These are phyloP conservation scores for Candida xyloterini DNA, from an alignment of 805 yeast genomes.

Conservation along the genomic window DNA sequence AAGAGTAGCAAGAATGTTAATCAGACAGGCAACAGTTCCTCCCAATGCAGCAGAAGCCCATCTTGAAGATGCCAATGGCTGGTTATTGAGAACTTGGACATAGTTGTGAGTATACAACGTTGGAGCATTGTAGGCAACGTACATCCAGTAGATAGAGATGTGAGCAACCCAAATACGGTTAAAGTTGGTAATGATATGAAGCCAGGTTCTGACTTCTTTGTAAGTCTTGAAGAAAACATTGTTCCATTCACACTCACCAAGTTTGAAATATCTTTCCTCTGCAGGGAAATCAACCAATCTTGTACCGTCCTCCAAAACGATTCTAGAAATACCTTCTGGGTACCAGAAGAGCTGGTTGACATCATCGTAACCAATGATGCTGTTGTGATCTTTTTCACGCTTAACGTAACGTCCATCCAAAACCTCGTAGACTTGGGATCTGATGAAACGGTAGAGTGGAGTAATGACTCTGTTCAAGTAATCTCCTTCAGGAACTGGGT, in stretches of 20 bases:
- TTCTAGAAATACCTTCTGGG: slow-evolving; percentile 96
- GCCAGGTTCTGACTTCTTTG: slow-evolving; percentile 96
- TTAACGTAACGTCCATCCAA: slow-evolving; percentile 78
- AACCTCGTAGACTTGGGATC: slow-evolving; percentile 79
- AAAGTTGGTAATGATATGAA: slow-evolving; percentile 90
- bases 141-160: slow-evolving; percentile 89
- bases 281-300: slow-evolving; percentile 86
- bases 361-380: slow-evolving; percentile 91
- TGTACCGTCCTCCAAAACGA: slow-evolving; percentile 86
- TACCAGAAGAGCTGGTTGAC: slow-evolving; percentile 99
- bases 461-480: slow-evolving; percentile 89
- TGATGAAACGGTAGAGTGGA: slow-evolving; percentile 77
- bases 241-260: slow-evolving; percentile 92
- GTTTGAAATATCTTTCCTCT: slow-evolving; percentile 81
- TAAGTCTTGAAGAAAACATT: slow-evolving; percentile 93
- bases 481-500: slow-evolving; percentile 86
- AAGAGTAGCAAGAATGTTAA: slow-evolving; percentile 84
- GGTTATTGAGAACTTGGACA: slow-evolving; percentile 75
- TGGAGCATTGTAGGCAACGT: slow-evolving; percentile 89
- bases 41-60: slow-evolving; percentile 95
- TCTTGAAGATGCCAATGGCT: slow-evolving; percentile 83
- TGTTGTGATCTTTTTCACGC: slow-evolving; percentile 82
- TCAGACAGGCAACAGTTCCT: slow-evolving; percentile 78
- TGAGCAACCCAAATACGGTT: slow-evolving; percentile 98
- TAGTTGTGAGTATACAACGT: slow-evolving; percentile 85